These are phyloP conservation scores for Boletales sp. DNA, from an alignment of 768 basidiomycete genomes.

Conservation along the genomic window DNA sequence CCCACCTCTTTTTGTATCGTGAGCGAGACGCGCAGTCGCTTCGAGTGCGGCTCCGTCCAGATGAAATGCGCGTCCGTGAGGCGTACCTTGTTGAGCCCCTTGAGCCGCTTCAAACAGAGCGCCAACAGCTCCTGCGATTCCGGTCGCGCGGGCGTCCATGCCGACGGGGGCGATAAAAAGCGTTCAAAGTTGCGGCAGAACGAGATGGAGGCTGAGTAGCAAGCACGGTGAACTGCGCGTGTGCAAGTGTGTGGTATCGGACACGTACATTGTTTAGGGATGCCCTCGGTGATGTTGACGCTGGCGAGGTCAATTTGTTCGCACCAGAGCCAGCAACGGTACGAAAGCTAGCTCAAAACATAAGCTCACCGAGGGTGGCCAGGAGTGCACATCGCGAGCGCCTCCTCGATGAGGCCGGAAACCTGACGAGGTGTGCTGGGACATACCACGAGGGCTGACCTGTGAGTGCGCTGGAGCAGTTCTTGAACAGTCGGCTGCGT, in stretches of 20 bases:
- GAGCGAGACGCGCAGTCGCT: slow-evolving; percentile 85
- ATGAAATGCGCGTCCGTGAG: slow-evolving; percentile 98
- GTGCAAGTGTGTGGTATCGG: neutral
- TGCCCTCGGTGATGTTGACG: slow-evolving; percentile 97
- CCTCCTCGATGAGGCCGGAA: too few relatives aligned
- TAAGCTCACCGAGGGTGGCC: too few relatives aligned
- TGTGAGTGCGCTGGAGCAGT: too few relatives aligned
- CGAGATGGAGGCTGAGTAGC: slow-evolving; percentile 68
- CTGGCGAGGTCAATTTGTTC: slow-evolving; percentile 42
- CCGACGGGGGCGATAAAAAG: slow-evolving; percentile 84
- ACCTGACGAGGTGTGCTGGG: too few relatives aligned
- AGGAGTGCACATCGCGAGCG: too few relatives aligned
- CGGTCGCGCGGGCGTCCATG: slow-evolving; percentile 82
- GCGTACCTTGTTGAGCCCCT: slow-evolving; percentile 90
- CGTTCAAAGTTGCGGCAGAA: slow-evolving; percentile 97
- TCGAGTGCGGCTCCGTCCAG: slow-evolving; percentile 99
- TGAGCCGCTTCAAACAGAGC: slow-evolving; percentile 92
- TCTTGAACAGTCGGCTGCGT: too few relatives aligned
- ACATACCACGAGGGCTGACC: too few relatives aligned
- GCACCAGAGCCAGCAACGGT: too few relatives aligned
- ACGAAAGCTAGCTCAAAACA: too few relatives aligned
- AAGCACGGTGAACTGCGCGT: too few relatives aligned
- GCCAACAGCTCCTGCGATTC: slow-evolving; percentile 94
- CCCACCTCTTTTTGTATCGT: slow-evolving; percentile 98
- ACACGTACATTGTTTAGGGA: slow-evolving; percentile 80